Percentiles rank a stretch among this genome's conserved stretches.
Evolutionary conservation across 345 rosid species (phyloP).

Genomic region (Eucalyptus curtisii): DNA sequence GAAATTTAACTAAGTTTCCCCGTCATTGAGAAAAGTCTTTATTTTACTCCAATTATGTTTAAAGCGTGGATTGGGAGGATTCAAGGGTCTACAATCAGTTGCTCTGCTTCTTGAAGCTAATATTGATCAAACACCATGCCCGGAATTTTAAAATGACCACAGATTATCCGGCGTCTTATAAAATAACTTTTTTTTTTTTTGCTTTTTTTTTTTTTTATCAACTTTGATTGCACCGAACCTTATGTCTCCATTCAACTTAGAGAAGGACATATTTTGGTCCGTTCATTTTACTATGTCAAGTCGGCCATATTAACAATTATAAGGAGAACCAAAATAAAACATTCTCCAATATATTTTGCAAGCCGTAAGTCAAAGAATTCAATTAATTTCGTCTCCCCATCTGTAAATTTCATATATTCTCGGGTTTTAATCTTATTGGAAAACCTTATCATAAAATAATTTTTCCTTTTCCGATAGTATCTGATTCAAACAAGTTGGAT

Average conservation of each 20-base stretch:
- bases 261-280: neutral
- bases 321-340: neutral
- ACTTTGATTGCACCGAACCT: neutral
- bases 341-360: neutral
- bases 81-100: neutral
- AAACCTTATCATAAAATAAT: neutral
- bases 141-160: neutral
- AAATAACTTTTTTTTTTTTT: neutral
- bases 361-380: neutral
- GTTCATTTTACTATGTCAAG: neutral
- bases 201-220: neutral
- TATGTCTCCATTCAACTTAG: neutral
- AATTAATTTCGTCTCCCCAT: neutral
- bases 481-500: neutral
- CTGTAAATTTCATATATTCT: neutral
- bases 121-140: neutral
- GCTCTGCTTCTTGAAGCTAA: neutral
- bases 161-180: neutral
- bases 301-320: neutral
- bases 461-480: rapidly evolving
- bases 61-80: too few species aligned
- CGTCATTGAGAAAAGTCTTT: too few species aligned
- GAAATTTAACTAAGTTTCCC: neutral
- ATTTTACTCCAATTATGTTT: neutral
- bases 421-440: neutral